Conservation (phyloP, 2,329 filamentous ascomycete species). For the Sarocladiaceae sp. region DNA sequence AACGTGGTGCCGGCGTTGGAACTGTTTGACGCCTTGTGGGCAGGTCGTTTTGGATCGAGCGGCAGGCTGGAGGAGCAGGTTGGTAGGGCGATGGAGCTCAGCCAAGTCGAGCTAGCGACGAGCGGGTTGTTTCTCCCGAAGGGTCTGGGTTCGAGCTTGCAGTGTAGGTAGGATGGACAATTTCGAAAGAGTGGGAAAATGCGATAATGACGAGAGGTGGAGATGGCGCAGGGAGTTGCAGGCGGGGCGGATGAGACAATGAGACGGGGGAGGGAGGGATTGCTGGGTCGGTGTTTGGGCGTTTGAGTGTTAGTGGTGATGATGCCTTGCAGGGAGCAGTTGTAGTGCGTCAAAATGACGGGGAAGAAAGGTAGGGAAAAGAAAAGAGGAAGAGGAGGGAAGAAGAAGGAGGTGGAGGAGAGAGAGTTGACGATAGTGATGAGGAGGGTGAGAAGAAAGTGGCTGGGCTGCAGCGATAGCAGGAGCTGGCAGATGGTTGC, state of each 20-base stretch:
- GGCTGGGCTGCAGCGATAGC: no score
- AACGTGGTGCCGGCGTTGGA: not conserved
- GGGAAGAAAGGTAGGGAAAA: not conserved
- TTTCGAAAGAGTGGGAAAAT: slow-evolving; percentile 8
- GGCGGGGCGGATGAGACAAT: not conserved
- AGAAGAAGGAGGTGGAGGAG: not conserved
- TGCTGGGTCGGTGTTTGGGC: not conserved
- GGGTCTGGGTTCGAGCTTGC: no score
- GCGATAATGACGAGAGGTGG: slow-evolving; percentile 9
- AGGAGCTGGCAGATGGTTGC: no score
- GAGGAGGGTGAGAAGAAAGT: not conserved
- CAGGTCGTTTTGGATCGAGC: not conserved
- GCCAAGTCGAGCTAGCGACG: slow-evolving; percentile 6
- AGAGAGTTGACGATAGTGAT: not conserved
- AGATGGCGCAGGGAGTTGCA: not conserved
- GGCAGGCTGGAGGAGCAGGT: slow-evolving; percentile 2
- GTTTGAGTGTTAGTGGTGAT: not conserved
- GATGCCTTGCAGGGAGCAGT: not conserved
- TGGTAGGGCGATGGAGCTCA: slow-evolving; percentile 3
- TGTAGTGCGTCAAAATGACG: not conserved
- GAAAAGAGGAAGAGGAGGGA: not conserved
- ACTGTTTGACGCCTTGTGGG: not conserved
- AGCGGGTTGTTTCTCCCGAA: slow-evolving; percentile 7
- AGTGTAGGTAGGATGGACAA: slow-evolving; percentile 8
- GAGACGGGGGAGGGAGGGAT: no score